phyloP scores from a whole-genome alignment of 1,284 basidiomycete species.

The Puccinia sorghi region DNA sequence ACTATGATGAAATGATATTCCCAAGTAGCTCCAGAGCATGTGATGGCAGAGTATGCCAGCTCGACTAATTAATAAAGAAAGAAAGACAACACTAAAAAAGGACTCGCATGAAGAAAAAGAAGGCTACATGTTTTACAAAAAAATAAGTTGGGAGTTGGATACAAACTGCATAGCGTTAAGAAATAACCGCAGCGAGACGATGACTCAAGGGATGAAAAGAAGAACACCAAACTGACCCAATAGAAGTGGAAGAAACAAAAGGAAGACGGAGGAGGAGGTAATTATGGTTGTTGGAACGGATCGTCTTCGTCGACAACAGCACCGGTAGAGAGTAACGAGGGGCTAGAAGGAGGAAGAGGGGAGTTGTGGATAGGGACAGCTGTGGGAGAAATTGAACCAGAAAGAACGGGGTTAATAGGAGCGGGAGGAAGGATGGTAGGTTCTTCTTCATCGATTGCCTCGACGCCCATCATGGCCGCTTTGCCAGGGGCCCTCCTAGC shows the following conservation, averaged over 20 bases:
- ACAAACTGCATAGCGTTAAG: too few relatives aligned
- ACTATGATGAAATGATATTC: too few relatives aligned
- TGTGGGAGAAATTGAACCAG: neutral
- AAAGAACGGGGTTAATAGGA: neutral
- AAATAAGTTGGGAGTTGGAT: too few relatives aligned
- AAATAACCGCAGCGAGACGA: too few relatives aligned
- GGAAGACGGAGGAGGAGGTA: neutral
- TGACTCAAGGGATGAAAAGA: too few relatives aligned
- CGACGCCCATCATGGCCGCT: constrained; percentile 39
- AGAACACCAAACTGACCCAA: neutral
- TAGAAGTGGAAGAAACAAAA: neutral
- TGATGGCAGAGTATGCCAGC: too few relatives aligned
- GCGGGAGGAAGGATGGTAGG: neutral
- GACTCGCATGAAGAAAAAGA: too few relatives aligned
- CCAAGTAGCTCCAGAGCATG: too few relatives aligned
- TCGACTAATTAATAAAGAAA: too few relatives aligned
- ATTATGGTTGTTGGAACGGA: constrained; percentile 3
- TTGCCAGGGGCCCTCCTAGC: neutral
- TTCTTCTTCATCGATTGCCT: constrained; percentile 50
- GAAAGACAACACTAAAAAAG: too few relatives aligned
- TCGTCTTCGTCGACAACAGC: constrained; percentile 3
- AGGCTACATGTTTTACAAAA: too few relatives aligned
- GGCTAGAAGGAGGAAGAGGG: neutral
- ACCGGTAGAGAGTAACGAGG: neutral
- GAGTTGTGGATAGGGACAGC: neutral